A percentile compares a stretch with the other conserved stretches of the same genome.
Conservation (phyloP, 2,329 filamentous ascomycete genomes). For the Colletotrichum kahawae region DNA sequence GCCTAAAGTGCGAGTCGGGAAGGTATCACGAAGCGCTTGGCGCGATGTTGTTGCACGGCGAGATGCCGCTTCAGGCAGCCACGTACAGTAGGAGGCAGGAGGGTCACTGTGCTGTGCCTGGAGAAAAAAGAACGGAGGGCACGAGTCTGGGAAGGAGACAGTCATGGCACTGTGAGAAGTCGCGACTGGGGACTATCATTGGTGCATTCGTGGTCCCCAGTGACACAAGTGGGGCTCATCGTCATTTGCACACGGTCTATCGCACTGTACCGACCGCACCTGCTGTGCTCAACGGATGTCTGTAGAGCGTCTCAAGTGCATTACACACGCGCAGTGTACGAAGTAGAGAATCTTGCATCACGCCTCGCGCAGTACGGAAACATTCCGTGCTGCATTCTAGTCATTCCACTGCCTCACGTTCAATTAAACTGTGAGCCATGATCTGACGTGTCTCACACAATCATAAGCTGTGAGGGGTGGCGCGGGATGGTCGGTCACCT, state of each 20-base stretch:
- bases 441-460: not conserved
- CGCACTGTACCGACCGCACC: not conserved
- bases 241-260: not conserved
- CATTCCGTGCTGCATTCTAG: not conserved
- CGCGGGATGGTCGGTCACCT: not conserved
- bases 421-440: not conserved
- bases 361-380: not conserved
- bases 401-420: not conserved
- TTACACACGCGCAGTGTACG: not conserved
- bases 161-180: not conserved
- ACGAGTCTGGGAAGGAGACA: not conserved
- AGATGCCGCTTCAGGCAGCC: slow-evolving; percentile 10
- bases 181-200: not conserved
- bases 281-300: not conserved
- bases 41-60: not conserved
- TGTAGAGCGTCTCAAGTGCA: not conserved
- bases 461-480: not conserved
- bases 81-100: not conserved
- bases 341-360: not conserved
- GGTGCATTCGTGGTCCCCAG: not conserved
- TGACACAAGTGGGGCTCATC: not conserved
- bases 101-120: not conserved
- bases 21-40: slow-evolving; percentile 10
- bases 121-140: not conserved
- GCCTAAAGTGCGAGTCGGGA: not conserved